Conservation (phyloP, 1,284 basidiomycete genomes). For the Volvariella volvacea region DNA sequence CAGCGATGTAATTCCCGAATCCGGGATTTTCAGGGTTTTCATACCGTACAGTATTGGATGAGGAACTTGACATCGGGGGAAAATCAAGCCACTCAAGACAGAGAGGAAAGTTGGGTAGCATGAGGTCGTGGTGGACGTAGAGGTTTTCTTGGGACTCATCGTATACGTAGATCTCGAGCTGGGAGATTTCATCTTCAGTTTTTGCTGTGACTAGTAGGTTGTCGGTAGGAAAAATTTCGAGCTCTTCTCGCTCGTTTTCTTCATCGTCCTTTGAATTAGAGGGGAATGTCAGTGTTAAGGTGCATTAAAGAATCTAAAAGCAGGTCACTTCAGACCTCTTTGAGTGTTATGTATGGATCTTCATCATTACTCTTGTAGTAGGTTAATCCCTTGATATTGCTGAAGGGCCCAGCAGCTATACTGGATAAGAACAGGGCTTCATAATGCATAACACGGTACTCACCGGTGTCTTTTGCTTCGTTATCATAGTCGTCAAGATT, state of each 20-base stretch:
- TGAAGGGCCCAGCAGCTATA: slow-evolving; percentile 82
- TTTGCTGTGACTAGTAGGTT: slow-evolving; percentile 91
- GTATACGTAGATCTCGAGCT: slow-evolving; percentile 93
- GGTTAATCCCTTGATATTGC: slow-evolving; percentile 91
- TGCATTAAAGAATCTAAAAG: neutral
- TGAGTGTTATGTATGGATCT: slow-evolving; percentile 96
- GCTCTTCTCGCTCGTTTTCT: slow-evolving; percentile 82
- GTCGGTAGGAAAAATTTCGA: slow-evolving; percentile 87
- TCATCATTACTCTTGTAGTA: slow-evolving; percentile 91
- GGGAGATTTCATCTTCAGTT: slow-evolving; percentile 96
- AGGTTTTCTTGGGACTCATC: slow-evolving; percentile 90
- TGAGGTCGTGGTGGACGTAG: slow-evolving; percentile 96
- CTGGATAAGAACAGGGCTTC: neutral
- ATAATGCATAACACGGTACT: slow-evolving; percentile 9
- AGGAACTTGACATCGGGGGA: slow-evolving; percentile 53
- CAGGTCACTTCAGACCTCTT: slow-evolving; percentile 63
- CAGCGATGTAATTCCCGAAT: slow-evolving; percentile 92
- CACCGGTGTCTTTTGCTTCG: slow-evolving; percentile 62
- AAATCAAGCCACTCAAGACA: slow-evolving; percentile 99
- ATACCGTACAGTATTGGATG: slow-evolving; percentile 17
- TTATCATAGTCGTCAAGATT: slow-evolving; percentile 94
- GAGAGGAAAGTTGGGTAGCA: slow-evolving; percentile 96
- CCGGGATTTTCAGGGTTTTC: slow-evolving; percentile 26
- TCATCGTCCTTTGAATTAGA: slow-evolving; percentile 48
- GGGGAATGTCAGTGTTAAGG: neutral